phyloP scores from a whole-genome alignment of 1,284 basidiomycete species.

The Ustilago trichophora region DNA sequence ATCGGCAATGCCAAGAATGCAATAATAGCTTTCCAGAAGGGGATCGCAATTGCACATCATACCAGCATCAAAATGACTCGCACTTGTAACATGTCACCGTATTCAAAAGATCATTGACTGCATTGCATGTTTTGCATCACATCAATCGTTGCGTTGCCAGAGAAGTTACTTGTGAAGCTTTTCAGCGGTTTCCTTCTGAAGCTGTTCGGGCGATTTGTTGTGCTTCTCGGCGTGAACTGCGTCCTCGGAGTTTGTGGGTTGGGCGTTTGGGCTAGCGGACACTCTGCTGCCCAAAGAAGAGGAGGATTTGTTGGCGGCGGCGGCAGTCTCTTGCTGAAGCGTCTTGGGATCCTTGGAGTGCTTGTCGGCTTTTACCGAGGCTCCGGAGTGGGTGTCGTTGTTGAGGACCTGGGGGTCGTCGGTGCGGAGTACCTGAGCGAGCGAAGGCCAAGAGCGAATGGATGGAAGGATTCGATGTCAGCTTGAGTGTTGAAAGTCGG shows the following conservation, averaged over 20 bases:
- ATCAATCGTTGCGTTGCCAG: too few relatives aligned
- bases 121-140: too few relatives aligned
- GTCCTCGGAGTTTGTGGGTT: slow-evolving; percentile 46
- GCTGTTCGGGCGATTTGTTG: slow-evolving; percentile 35
- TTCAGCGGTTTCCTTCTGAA: slow-evolving; percentile 45
- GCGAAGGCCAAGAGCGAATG: too few relatives aligned
- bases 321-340: slow-evolving; percentile 37
- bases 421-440: slow-evolving; percentile 36
- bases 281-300: background rate
- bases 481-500: too few relatives aligned
- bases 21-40: too few relatives aligned
- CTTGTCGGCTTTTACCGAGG: slow-evolving; percentile 46
- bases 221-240: slow-evolving; percentile 52
- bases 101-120: too few relatives aligned
- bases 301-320: slow-evolving; percentile 10
- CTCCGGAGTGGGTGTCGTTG: slow-evolving; percentile 45
- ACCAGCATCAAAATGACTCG: too few relatives aligned
- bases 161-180: slow-evolving; percentile 19
- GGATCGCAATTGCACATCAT: too few relatives aligned
- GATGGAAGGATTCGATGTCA: too few relatives aligned
- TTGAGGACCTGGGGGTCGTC: slow-evolving; percentile 36
- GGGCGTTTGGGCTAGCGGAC: slow-evolving; percentile 9
- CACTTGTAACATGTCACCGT: too few relatives aligned
- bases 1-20: too few relatives aligned
- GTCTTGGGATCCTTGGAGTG: slow-evolving; percentile 47